Evolutionary conservation across 192 early-diverging fungal species (phyloP).

Genomic region (Podila epicladia): DNA sequence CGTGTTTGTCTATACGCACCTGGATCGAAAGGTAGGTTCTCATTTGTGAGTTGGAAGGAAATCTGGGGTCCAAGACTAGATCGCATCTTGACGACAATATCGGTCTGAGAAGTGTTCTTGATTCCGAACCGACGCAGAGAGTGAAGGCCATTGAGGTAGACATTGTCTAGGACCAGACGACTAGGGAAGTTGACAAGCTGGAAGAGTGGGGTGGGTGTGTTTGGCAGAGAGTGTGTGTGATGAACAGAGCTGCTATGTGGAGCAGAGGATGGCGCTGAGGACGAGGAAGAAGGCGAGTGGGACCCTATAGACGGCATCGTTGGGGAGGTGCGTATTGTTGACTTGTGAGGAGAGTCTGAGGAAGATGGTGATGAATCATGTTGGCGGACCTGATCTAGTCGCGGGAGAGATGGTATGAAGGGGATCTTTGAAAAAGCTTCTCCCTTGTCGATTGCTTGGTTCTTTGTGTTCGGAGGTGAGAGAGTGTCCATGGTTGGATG

Average conservation of each 20-base stretch:
- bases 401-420: background rate
- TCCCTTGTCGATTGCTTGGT: too few relatives aligned
- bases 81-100: slow-evolving; percentile 77
- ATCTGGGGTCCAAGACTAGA: slow-evolving; percentile 84
- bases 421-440: too few relatives aligned
- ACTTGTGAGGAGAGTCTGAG: background rate
- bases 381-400: background rate
- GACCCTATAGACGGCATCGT: background rate
- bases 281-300: background rate
- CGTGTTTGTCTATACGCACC: slow-evolving; percentile 17
- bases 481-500: too few relatives aligned
- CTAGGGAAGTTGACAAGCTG: slow-evolving; percentile 64
- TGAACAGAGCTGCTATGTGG: background rate
- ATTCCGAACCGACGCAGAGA: slow-evolving; percentile 76
- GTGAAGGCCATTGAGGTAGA: slow-evolving; percentile 87
- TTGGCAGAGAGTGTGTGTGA: background rate
- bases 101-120: slow-evolving; percentile 68
- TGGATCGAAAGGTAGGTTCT: slow-evolving; percentile 76
- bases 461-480: too few relatives aligned
- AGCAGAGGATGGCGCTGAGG: background rate
- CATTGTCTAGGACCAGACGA: slow-evolving; percentile 76
- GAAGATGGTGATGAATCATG: background rate
- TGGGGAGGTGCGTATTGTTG: background rate
- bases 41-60: slow-evolving; percentile 87
- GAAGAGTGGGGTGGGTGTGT: slow-evolving; percentile 52